Base-by-base conservation (phyloP, 106 monocot genomes). In the Ottelia alismoides region DNA sequence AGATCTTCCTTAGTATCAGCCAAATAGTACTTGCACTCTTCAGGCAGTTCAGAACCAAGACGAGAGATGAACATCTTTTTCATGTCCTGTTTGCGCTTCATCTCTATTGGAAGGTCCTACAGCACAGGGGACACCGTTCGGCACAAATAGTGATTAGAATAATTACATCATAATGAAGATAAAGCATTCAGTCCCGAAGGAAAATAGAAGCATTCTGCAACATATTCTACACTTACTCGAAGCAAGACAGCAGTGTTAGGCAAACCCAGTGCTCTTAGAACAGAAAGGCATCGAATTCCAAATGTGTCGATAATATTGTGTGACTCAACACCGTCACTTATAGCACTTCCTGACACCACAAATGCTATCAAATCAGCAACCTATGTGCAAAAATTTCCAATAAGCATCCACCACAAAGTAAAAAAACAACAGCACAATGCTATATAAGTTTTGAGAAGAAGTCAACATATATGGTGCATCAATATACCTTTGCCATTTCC, bases 401-500 rank as follows among this genome's bases (percentile, higher is more conserved):
- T 53, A 26, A 3, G 17, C 3, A 27, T 27, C 17, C 50, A 17
- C 27, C 49, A 4, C 12, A 49, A 18, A 56, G 25, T 22, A 28
- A 67, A 50, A 31, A 53, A 23, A 53, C 12, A 6, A 6, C 5
- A 35, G 35, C 12, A 35, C 5, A 12, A 35, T 35, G 12, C 12
- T 12, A 35, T 5, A 6, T 31, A 16, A 40, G 19, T 9, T 35
- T 32, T 51, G 44, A n/a, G n/a, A n/a, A n/a, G 52, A 18, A 31
- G 20, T 17, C 32, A 51, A 28, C 50, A 21, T n/a, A n/a, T n/a
- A n/a, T n/a, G n/a, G n/a, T n/a, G n/a, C n/a, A n/a, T n/a, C n/a
- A n/a, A 51, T 25, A 57, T 70, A 82, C 91, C 91, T 92, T 92
- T 20, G 81, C 85, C 75, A 92, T 67, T 63, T 92, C 91, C 73